Evolutionary conservation across 2,329 filamentous ascomycete genomes (phyloP).

Genomic region (Exserohilum rostratum): DNA sequence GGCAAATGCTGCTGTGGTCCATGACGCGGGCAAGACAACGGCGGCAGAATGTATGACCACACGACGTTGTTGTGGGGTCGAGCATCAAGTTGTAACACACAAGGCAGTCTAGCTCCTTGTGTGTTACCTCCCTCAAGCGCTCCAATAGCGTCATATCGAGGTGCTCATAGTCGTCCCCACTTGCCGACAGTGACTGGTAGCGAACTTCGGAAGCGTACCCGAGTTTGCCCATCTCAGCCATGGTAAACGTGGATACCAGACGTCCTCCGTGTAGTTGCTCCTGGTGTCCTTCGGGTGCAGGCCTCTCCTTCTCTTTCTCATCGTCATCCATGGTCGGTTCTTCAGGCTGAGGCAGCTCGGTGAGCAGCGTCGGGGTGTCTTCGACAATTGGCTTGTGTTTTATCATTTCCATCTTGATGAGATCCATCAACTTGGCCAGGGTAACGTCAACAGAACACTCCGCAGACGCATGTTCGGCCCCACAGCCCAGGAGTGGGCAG

Average conservation of each 20-base stretch:
- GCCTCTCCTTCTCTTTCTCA: constrained; percentile 46
- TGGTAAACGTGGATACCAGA: constrained; percentile 68
- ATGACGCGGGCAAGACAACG: constrained; percentile 77
- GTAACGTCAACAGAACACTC: constrained; percentile 82
- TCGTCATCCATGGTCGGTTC: constrained; percentile 48
- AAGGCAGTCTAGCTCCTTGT: constrained; percentile 82
- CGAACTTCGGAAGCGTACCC: constrained; percentile 61
- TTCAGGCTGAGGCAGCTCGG: constrained; percentile 49
- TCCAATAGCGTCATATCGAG: constrained; percentile 61
- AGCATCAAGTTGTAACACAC: constrained; percentile 83
- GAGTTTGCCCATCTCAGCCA: constrained; percentile 68
- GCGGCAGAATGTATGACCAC: constrained; percentile 89
- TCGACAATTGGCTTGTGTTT: constrained; percentile 42
- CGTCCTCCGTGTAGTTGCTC: constrained; percentile 61
- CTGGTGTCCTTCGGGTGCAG: constrained; percentile 34
- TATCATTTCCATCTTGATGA: constrained; percentile 57
- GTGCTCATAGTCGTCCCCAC: constrained; percentile 46
- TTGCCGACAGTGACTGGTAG: constrained; percentile 52
- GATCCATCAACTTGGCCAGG: constrained; percentile 71
- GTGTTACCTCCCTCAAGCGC: constrained; percentile 65
- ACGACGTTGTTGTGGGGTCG: constrained; percentile 82
- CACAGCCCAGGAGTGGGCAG: constrained; percentile 74
- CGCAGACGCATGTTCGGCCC: constrained; percentile 72
- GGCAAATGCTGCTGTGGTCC: constrained; percentile 79
- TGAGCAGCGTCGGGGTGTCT: constrained; percentile 48